These are phyloP conservation scores for Elsinoe perseae DNA, from an alignment of 2,329 filamentous ascomycete genomes.

Conservation along the genomic window DNA sequence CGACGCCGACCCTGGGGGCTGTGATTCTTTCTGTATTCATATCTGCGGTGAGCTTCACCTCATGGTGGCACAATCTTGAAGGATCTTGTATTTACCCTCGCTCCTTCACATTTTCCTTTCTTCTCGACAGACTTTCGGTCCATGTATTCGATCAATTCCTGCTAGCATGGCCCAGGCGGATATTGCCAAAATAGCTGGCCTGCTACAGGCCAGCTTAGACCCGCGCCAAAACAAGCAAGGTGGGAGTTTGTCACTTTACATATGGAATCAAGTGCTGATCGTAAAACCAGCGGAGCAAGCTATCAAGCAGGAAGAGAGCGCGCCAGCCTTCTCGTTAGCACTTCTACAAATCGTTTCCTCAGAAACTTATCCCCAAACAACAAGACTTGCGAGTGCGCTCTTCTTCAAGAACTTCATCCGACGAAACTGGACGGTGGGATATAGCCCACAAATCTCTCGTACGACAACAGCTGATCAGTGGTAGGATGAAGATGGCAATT, in stretches of 20 bases:
- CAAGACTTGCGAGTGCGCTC: conserved; percentile 76
- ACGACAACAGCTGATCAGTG: conserved; percentile 20
- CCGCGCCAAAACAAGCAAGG: conserved; percentile 83
- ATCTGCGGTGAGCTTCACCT: neutral
- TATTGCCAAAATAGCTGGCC: conserved; percentile 61
- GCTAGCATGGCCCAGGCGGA: conserved; percentile 49
- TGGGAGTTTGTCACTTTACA: conserved; percentile 35
- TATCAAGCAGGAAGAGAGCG: conserved; percentile 69
- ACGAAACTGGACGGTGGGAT: conserved; percentile 74
- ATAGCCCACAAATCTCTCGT: neutral
- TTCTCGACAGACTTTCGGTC: neutral
- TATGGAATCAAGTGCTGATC: conserved; percentile 10
- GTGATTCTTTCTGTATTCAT: neutral
- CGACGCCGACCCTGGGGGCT: neutral
- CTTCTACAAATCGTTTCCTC: conserved; percentile 87
- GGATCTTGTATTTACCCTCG: neutral
- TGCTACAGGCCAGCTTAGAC: conserved; percentile 86
- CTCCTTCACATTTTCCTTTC: neutral
- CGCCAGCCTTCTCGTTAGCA: conserved; percentile 74
- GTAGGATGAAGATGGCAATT: conserved; percentile 82
- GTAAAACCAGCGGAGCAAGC: conserved; percentile 65
- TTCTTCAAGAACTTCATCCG: conserved; percentile 99
- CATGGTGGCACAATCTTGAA: neutral
- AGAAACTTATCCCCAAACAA: conserved; percentile 62
- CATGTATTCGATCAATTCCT: conserved; percentile 8